Percentiles rank a stretch among this genome's conserved stretches.
These are phyloP conservation scores for Alliaria petiolata DNA, from an alignment of 345 rosid genomes.

Conservation along the genomic window DNA sequence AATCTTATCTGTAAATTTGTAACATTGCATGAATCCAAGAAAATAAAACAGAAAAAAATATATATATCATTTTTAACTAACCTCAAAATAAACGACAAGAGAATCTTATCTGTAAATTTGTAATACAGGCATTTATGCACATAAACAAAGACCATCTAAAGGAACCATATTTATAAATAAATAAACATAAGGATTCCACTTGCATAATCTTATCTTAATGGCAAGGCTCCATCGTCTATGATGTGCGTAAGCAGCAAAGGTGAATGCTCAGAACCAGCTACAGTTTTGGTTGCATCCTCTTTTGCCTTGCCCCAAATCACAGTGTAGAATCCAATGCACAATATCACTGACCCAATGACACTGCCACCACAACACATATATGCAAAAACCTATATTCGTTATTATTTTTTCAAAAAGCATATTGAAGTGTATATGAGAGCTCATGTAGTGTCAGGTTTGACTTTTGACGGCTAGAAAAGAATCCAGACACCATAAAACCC, in stretches of 20 bases:
- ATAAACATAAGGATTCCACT: background rate
- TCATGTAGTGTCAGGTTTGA: too few species aligned
- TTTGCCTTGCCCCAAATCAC: conserved; percentile 32
- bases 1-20: too few species aligned
- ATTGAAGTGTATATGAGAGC: background rate
- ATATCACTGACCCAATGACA: conserved; percentile 22
- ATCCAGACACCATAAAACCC: background rate
- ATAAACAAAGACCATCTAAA: background rate
- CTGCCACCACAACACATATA: background rate
- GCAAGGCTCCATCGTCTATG: background rate
- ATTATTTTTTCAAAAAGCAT: background rate
- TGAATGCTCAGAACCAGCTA: background rate
- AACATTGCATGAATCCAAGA: background rate
- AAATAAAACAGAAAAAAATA: background rate
- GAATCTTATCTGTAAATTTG: too few species aligned
- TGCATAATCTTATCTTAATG: background rate
- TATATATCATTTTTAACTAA: background rate
- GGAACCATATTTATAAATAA: background rate
- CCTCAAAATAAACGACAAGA: background rate
- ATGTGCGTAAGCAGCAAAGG: background rate
- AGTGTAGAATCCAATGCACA: conserved; percentile 18
- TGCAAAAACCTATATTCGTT: background rate
- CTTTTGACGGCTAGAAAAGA: background rate
- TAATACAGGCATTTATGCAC: background rate
- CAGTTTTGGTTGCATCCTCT: conserved; percentile 18